phyloP scores from a whole-genome alignment of 345 rosid species.

The Populus euphratica region DNA sequence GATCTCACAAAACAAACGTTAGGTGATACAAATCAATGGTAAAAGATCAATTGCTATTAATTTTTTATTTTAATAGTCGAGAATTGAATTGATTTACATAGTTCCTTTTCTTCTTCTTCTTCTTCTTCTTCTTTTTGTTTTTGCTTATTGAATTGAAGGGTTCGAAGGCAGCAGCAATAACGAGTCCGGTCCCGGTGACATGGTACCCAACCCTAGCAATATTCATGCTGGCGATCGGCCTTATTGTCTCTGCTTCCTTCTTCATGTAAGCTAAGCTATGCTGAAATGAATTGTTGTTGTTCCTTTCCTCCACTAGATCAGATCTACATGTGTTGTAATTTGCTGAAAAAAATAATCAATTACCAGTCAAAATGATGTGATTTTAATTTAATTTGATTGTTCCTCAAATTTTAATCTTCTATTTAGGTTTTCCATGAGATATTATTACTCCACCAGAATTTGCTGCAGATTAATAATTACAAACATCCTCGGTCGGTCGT shows the following conservation, averaged over 20 bases:
- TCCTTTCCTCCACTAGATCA: background rate
- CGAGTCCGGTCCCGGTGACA: constrained; percentile 71
- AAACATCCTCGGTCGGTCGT: background rate
- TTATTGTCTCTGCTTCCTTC: constrained; percentile 69
- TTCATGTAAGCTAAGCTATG: constrained; percentile 56
- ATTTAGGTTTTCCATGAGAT: background rate
- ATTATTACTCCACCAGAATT: background rate
- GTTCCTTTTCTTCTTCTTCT: too few species aligned
- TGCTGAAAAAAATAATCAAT: background rate
- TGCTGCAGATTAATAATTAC: background rate
- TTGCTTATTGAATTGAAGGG: constrained; percentile 33
- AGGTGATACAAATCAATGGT: background rate
- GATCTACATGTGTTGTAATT: background rate
- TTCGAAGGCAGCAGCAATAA: constrained; percentile 48
- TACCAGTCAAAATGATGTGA: background rate
- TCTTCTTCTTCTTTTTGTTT: too few species aligned
- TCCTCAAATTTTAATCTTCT: background rate
- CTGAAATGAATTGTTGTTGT: background rate
- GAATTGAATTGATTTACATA: background rate
- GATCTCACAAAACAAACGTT: background rate
- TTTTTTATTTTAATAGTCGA: background rate
- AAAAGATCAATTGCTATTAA: background rate
- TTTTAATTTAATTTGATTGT: background rate
- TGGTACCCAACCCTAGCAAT: constrained; percentile 65
- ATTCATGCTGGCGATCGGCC: constrained; percentile 63